These are phyloP conservation scores for Carex cristatella DNA, from an alignment of 176 grass and related monocot species.

Conservation along the genomic window DNA sequence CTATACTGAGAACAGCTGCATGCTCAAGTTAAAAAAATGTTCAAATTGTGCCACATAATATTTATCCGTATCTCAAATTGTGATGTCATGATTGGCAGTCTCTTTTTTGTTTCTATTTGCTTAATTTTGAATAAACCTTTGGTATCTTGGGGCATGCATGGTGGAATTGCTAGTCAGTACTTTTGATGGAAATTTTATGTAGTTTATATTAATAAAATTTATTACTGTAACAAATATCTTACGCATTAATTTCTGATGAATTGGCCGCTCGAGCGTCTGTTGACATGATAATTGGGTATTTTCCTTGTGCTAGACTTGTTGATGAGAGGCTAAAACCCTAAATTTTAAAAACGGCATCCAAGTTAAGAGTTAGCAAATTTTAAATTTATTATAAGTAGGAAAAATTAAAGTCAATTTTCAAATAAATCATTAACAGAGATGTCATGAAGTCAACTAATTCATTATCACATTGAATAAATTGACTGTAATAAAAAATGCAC, in stretches of 20 bases:
- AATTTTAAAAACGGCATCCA: neutral
- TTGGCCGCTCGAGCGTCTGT: slow-evolving; percentile 21
- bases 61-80: no score
- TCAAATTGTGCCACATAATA: neutral
- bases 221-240: neutral
- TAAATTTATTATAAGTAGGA: neutral
- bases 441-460: no score
- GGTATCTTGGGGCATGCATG: neutral
- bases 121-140: no score
- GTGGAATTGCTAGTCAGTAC: neutral
- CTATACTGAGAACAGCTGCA: neutral
- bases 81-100: no score
- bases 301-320: slow-evolving; percentile 6
- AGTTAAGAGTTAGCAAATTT: neutral
- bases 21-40: neutral
- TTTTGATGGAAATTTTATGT: neutral
- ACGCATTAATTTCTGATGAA: slow-evolving; percentile 25
- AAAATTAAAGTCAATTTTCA: neutral
- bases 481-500: neutral
- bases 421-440: neutral
- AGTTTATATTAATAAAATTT: neutral
- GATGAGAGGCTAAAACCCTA: slow-evolving; percentile 37
- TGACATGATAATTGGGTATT: slow-evolving; percentile 40
- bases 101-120: no score
- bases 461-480: neutral